Evolutionary conservation across 345 rosid species (phyloP).

Genomic region (Sonneratia alba): DNA sequence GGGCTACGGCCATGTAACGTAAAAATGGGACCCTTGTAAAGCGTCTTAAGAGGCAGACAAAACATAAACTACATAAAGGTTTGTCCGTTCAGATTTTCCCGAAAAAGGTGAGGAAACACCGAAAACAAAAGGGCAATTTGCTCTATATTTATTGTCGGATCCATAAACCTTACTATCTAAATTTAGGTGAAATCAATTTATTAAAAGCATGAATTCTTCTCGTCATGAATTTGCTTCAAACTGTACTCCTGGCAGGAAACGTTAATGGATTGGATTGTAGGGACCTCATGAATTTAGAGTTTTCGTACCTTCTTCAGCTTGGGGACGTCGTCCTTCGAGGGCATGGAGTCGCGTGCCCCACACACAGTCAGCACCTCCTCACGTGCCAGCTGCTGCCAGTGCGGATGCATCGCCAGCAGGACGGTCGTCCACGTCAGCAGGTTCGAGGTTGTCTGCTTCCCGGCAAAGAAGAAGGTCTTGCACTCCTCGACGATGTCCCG

Average conservation of each 20-base stretch:
- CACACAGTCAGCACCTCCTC: constrained; percentile 70
- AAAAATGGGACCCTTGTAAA: background rate
- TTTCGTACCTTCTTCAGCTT: constrained; percentile 62
- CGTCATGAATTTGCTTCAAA: no score
- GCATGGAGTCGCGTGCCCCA: constrained; percentile 57
- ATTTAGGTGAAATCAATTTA: no score
- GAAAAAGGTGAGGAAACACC: background rate
- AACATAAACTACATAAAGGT: background rate
- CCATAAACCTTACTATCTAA: no score
- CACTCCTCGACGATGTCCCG: constrained; percentile 58
- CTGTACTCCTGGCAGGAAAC: no score
- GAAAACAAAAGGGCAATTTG: background rate
- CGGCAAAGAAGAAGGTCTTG: constrained; percentile 88
- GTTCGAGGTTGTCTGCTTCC: constrained; percentile 78
- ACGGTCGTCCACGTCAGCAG: constrained; percentile 82
- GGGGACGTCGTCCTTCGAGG: constrained; percentile 58
- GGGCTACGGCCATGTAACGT: background rate
- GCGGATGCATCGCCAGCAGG: constrained; percentile 70
- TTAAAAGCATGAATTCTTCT: no score
- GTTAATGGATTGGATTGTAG: no score
- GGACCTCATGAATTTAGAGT: background rate
- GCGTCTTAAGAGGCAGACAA: background rate
- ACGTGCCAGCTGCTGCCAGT: constrained; percentile 82
- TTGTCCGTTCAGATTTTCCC: background rate
- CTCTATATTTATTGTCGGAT: no score